Percentiles rank a stretch among this genome's conserved stretches.
Evolutionary conservation across 208 protist species (phyloP).

Genomic region (Wallacemonas sp.): DNA sequence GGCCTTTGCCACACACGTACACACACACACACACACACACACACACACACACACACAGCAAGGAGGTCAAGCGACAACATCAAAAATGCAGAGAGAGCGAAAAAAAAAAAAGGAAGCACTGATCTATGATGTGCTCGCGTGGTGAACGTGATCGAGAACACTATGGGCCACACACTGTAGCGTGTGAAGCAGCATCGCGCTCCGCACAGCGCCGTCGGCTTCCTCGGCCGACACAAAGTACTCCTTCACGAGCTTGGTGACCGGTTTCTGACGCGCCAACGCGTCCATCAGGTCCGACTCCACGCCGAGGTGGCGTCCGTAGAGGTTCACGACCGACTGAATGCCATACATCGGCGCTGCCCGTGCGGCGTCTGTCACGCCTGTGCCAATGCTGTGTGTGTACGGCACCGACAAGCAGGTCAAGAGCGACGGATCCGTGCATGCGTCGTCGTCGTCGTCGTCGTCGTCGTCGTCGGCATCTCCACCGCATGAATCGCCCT

Average conservation of each 20-base stretch:
- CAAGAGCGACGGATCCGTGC: neutral
- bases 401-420: conserved; percentile 10
- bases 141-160: conserved; percentile 1
- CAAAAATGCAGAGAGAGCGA: too few relatives aligned
- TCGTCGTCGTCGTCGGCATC: too few relatives aligned
- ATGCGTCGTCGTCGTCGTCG: too few relatives aligned
- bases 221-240: neutral
- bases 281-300: neutral
- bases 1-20: too few relatives aligned
- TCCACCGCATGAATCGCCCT: too few relatives aligned
- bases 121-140: neutral
- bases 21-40: too few relatives aligned
- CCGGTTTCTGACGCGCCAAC: neutral
- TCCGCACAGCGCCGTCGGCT: neutral
- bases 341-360: neutral
- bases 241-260: neutral
- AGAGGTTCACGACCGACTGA: neutral
- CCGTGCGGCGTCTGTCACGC: neutral
- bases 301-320: neutral
- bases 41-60: too few relatives aligned
- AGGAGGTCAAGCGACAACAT: too few relatives aligned
- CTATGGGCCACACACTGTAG: conserved; percentile 1
- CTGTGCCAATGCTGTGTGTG: neutral
- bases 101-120: too few relatives aligned
- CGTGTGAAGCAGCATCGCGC: neutral